Conservation (phyloP, 192 early-diverging fungal species). For the Phycomyces blakesleeanus region DNA sequence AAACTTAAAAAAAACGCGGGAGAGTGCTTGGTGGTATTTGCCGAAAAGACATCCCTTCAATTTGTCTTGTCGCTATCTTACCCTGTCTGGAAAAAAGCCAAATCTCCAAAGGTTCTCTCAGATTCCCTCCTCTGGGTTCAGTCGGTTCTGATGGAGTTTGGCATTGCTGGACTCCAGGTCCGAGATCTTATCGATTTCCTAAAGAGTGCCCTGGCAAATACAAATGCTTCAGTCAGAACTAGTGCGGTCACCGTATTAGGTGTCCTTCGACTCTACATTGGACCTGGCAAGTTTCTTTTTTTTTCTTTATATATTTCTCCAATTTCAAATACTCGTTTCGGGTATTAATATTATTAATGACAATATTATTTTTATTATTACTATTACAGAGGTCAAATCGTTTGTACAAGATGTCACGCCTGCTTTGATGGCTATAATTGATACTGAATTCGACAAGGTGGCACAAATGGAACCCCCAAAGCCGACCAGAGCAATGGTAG, state of each 20-base stretch:
- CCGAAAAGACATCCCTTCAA: slow-evolving; percentile 72
- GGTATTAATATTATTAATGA: not conserved
- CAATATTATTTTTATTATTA: not conserved
- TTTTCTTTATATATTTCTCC: slow-evolving; percentile 8
- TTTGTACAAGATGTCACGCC: slow-evolving; percentile 88
- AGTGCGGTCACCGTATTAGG: slow-evolving; percentile 80
- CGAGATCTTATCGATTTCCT: slow-evolving; percentile 81
- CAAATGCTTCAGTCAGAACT: slow-evolving; percentile 77
- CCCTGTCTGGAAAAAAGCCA: slow-evolving; percentile 70
- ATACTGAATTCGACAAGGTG: slow-evolving; percentile 92
- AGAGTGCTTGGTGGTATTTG: slow-evolving; percentile 73
- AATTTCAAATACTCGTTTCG: too few species aligned
- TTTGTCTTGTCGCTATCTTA: slow-evolving; percentile 81
- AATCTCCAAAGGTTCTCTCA: slow-evolving; percentile 87
- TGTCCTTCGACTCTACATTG: slow-evolving; percentile 76
- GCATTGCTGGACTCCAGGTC: slow-evolving; percentile 72
- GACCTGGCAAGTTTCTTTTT: slow-evolving; percentile 51
- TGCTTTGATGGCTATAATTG: slow-evolving; percentile 75
- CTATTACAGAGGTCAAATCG: slow-evolving; percentile 60
- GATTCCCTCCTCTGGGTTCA: slow-evolving; percentile 89
- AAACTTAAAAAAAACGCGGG: slow-evolving; percentile 86
- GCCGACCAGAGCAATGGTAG: slow-evolving; percentile 49
- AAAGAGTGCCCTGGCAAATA: slow-evolving; percentile 77
- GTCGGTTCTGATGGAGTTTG: slow-evolving; percentile 84
- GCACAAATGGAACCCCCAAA: slow-evolving; percentile 61